These are phyloP conservation scores for Geum urbanum DNA, from an alignment of 306 rosid genomes.

Conservation along the genomic window DNA sequence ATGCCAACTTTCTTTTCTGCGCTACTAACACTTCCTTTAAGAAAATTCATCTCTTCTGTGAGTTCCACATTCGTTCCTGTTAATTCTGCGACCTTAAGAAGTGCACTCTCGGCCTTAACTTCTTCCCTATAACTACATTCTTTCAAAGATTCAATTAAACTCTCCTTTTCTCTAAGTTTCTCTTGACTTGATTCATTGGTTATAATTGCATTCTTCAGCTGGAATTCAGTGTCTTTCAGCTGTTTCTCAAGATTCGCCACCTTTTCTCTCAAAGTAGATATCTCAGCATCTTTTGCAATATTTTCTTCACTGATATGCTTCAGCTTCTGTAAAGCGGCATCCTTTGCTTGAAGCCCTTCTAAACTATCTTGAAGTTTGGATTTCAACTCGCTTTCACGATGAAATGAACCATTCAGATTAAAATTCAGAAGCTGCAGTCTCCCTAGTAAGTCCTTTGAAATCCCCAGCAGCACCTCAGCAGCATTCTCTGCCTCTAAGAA, in stretches of 20 bases:
- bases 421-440: conserved; percentile 65
- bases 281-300: conserved; percentile 42
- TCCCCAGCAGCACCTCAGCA: conserved; percentile 70
- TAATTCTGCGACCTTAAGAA: conserved; percentile 66
- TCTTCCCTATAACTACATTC: conserved; percentile 56
- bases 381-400: conserved; percentile 60
- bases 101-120: conserved; percentile 69
- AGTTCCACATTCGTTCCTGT: conserved; percentile 79
- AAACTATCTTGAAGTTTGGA: conserved; percentile 38
- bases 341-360: conserved; percentile 53
- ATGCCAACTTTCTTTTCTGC: conserved; percentile 77
- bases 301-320: conserved; percentile 36
- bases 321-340: conserved; percentile 46
- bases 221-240: conserved; percentile 37
- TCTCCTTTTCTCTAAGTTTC: conserved; percentile 57
- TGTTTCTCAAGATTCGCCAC: conserved; percentile 51
- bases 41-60: conserved; percentile 79
- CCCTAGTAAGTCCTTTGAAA: conserved; percentile 69
- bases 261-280: conserved; percentile 51
- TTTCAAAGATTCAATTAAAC: conserved; percentile 48
- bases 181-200: conserved; percentile 47
- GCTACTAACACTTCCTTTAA: conserved; percentile 59
- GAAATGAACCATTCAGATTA: conserved; percentile 47
- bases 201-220: conserved; percentile 37
- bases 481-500: conserved; percentile 94